These are phyloP conservation scores for Caryopteris hybrid DNA, from an alignment of 305 asterid genomes.

Conservation along the genomic window DNA sequence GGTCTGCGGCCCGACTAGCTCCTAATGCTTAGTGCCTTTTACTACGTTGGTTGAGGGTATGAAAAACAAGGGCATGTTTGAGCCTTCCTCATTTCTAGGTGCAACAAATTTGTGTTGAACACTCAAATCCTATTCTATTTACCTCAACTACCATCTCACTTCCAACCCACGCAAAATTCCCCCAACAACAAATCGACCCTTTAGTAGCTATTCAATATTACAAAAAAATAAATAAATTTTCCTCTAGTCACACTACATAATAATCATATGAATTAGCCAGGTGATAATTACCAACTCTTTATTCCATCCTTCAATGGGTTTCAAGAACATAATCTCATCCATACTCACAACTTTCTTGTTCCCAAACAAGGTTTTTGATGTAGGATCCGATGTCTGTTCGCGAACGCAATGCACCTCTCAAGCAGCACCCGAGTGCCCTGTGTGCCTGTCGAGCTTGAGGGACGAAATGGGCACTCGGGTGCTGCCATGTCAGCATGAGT, in stretches of 20 bases:
- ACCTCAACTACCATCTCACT: constrained; percentile 49
- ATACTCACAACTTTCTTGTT: constrained; percentile 32
- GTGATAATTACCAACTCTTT: neutral
- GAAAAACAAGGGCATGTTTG: neutral
- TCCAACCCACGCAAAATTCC: constrained; percentile 45
- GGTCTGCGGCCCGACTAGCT: no score
- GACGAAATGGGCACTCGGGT: constrained; percentile 27
- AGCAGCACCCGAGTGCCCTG: constrained; percentile 30
- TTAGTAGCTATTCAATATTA: constrained; percentile 22
- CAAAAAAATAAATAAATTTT: neutral
- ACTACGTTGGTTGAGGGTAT: neutral
- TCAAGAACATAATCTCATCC: constrained; percentile 44
- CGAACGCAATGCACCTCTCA: neutral
- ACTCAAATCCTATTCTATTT: constrained; percentile 12
- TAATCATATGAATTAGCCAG: constrained; percentile 11
- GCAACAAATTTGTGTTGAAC: constrained; percentile 32
- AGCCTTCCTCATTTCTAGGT: constrained; percentile 17
- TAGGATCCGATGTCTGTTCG: neutral
- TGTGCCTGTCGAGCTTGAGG: constrained; percentile 59
- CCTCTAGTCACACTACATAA: neutral
- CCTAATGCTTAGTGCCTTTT: no score
- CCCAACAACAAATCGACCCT: constrained; percentile 34
- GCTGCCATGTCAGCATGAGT: constrained; percentile 71
- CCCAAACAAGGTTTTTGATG: constrained; percentile 12
- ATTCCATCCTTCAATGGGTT: constrained; percentile 31